These are phyloP conservation scores for Microdochium nivale DNA, from an alignment of 2,329 filamentous ascomycete genomes.

Conservation along the genomic window DNA sequence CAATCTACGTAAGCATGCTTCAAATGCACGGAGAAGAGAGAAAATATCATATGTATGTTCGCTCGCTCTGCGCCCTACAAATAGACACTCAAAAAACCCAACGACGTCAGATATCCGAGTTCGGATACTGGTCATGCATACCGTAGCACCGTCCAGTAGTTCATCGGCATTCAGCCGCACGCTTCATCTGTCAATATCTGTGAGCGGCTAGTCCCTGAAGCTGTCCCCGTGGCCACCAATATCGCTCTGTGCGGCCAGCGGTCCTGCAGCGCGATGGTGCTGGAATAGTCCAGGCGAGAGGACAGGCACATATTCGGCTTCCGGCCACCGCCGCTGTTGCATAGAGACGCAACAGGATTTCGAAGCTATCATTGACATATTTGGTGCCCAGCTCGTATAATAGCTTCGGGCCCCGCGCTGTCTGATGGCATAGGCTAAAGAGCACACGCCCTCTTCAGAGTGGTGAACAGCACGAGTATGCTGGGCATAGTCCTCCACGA, in stretches of 20 bases:
- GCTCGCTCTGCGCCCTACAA: too few species aligned
- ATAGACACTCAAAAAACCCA: too few species aligned
- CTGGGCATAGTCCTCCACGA: slow-evolving; percentile 21
- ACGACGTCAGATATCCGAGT: slow-evolving; percentile 4
- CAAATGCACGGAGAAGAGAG: too few species aligned
- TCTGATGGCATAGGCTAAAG: slow-evolving; percentile 32
- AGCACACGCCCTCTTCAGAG: slow-evolving; percentile 25
- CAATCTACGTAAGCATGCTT: too few species aligned
- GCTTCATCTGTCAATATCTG: slow-evolving; percentile 28
- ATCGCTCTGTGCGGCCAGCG: slow-evolving; percentile 19
- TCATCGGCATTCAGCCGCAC: slow-evolving; percentile 26
- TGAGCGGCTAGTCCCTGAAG: slow-evolving; percentile 16
- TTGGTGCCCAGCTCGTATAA: slow-evolving; percentile 32
- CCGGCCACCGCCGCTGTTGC: slow-evolving; percentile 25
- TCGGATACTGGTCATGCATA: slow-evolving; percentile 17
- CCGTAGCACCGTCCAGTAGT: slow-evolving; percentile 21
- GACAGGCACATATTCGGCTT: slow-evolving; percentile 26
- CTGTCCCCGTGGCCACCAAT: slow-evolving; percentile 19
- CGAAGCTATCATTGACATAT: slow-evolving; percentile 26
- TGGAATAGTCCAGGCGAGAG: slow-evolving; percentile 33
- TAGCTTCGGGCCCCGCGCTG: slow-evolving; percentile 29
- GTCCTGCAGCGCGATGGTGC: slow-evolving; percentile 29
- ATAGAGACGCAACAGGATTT: slow-evolving; percentile 34
- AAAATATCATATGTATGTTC: too few species aligned
- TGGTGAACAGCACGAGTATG: slow-evolving; percentile 34